These are phyloP conservation scores for Russula abietina DNA, from an alignment of 768 basidiomycete genomes.

Conservation along the genomic window DNA sequence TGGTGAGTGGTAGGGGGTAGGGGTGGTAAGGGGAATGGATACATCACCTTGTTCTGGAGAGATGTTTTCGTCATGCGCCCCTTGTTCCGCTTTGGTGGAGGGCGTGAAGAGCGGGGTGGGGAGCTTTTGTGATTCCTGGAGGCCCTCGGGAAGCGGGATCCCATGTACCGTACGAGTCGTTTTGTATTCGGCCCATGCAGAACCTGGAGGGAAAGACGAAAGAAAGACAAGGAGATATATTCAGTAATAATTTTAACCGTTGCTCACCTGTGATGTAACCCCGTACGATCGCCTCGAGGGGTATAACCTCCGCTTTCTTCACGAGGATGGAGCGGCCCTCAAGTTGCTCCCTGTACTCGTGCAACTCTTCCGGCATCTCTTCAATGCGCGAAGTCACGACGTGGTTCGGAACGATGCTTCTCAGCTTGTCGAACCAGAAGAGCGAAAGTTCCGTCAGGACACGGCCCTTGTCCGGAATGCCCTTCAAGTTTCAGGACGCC, in stretches of 20 bases:
- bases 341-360: slow-evolving; percentile 67
- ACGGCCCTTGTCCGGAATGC: slow-evolving; percentile 90
- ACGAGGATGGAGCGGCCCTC: slow-evolving; percentile 90
- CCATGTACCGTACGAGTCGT: slow-evolving; percentile 83
- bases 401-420: slow-evolving; percentile 80
- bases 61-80: slow-evolving; percentile 95
- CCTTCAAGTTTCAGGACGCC: no score
- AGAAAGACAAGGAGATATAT: not conserved
- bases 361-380: slow-evolving; percentile 77
- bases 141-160: slow-evolving; percentile 63
- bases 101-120: slow-evolving; percentile 88
- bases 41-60: slow-evolving; percentile 84
- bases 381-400: slow-evolving; percentile 71
- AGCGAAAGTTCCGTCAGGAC: slow-evolving; percentile 84
- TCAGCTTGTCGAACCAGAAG: slow-evolving; percentile 91
- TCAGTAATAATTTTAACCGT: no score
- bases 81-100: slow-evolving; percentile 93
- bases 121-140: slow-evolving; percentile 82
- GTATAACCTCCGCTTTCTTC: slow-evolving; percentile 78
- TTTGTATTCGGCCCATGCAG: slow-evolving; percentile 94
- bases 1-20: not conserved
- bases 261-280: slow-evolving; percentile 87
- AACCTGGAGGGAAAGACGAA: slow-evolving; percentile 48
- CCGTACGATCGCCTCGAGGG: slow-evolving; percentile 91
- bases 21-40: not conserved